Percentiles rank a stretch among this genome's conserved stretches.
These are phyloP conservation scores for Colletotrichum sp. DNA, from an alignment of 2,329 filamentous ascomycete genomes.

Conservation along the genomic window DNA sequence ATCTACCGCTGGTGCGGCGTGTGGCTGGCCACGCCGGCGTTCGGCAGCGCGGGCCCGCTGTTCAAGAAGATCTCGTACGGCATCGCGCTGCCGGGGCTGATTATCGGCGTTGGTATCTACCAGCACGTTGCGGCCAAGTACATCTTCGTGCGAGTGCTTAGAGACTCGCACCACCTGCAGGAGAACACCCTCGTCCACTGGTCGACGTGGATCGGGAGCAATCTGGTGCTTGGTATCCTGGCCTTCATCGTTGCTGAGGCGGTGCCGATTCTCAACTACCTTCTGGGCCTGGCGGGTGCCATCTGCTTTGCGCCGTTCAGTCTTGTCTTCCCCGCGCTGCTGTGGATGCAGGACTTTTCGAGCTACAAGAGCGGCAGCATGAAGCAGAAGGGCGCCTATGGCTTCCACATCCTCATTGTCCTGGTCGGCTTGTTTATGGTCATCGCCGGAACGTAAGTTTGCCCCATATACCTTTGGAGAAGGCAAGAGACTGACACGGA, in stretches of 20 bases:
- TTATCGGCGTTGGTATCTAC: conserved; percentile 54
- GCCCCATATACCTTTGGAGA: accelerated
- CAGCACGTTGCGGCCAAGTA: conserved; percentile 57
- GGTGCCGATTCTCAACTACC: conserved; percentile 58
- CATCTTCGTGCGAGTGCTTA: conserved; percentile 53
- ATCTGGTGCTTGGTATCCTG: conserved; percentile 47
- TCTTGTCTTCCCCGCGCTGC: conserved; percentile 30
- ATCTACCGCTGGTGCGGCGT: conserved; percentile 52
- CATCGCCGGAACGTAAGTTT: not conserved
- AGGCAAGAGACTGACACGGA: accelerated
- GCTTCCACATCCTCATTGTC: not conserved
- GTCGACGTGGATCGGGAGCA: conserved; percentile 49
- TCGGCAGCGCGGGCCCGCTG: conserved; percentile 45
- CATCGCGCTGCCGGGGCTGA: conserved; percentile 53
- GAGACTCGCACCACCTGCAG: conserved; percentile 49
- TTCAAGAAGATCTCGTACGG: conserved; percentile 57
- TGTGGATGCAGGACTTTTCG: conserved; percentile 30
- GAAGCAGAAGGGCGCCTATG: not conserved
- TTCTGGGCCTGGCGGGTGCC: conserved; percentile 50
- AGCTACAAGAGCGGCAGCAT: not conserved
- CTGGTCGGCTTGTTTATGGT: not conserved
- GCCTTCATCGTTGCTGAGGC: conserved; percentile 48
- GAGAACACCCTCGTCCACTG: conserved; percentile 51
- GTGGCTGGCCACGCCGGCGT: conserved; percentile 49
- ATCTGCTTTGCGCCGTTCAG: conserved; percentile 34